Base-by-base conservation (phyloP, 352 stramenopile genomes). In the Pythium inflatum region DNA sequence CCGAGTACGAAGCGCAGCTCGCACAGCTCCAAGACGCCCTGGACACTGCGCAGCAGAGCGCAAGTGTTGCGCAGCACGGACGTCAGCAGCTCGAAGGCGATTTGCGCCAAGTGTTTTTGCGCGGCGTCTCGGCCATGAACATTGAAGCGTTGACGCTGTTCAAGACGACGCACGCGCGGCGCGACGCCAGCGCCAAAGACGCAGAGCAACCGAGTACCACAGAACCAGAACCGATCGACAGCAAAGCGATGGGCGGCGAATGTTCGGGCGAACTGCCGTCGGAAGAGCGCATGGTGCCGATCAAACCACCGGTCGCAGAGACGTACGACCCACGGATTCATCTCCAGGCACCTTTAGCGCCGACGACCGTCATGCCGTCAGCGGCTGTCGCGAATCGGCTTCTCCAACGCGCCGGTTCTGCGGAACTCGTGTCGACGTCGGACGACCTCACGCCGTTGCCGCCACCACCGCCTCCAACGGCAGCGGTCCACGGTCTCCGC, bases 101-200 rank as follows among this genome's bases (percentile, higher is more conserved):
- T 56, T 62, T 91, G 16, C 78, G 82, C 11, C 75, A 90, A 54
- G 80, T 91, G 20, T 91, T 91, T 56, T 62, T 91, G 28, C 81
- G 83, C 22, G 83, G 83, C 1, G 80, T 91, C 14, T 91, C 83
- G n/a, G 77, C 81, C 5, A 90, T 91, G 83, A 91, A 91, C 40
- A 88, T 91, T n/a, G 83, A 91, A 53, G 83, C 83, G 11, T 71
- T 91, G 24, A 82, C 70, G 28, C 74, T 86, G 2, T 90, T 91
- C 66, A 82, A 77, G n/a, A 70, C 77, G 8, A 89, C 63, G n/a
- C 81, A 87, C 57, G 77, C 53, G 49, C 36, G 45, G 7, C 55
- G 41, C 3, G 50, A 48, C 78, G 30, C 68, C 54, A 62, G 61
- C 36, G 48, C 53, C 1, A 60, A 43, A 24, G 24, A 25, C 18